Percentiles rank a stretch among this genome's conserved stretches.
Conservation (phyloP, 805 yeast genomes). For the Teunomyces funiuensis region DNA sequence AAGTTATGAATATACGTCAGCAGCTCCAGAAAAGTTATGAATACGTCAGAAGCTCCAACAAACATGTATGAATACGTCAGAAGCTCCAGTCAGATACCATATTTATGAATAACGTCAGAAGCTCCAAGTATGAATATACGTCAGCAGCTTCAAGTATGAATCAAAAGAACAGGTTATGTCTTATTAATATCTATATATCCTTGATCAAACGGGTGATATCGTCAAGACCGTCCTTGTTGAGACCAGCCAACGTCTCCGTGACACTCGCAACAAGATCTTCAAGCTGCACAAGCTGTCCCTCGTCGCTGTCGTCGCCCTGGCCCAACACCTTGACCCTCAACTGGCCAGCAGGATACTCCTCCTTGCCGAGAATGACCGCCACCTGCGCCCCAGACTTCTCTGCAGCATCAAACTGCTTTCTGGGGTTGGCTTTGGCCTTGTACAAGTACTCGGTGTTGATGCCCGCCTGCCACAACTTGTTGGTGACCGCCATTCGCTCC, state of each 20-base stretch:
- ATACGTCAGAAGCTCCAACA: too few species aligned
- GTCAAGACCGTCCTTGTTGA: constrained; percentile 56
- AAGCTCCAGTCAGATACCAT: too few species aligned
- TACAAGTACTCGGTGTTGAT: constrained; percentile 89
- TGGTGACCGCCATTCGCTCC: constrained; percentile 88
- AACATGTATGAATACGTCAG: too few species aligned
- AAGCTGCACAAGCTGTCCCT: constrained; percentile 76
- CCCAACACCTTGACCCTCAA: constrained; percentile 87
- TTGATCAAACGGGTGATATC: constrained; percentile 63
- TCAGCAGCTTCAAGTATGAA: too few species aligned
- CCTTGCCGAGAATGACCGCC: constrained; percentile 94
- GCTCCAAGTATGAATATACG: too few species aligned
- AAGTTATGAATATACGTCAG: too few species aligned
- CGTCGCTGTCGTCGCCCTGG: constrained; percentile 79
- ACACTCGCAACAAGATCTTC: constrained; percentile 57
- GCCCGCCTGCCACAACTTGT: constrained; percentile 82
- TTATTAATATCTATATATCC: constrained; percentile 50
- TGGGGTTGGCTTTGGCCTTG: constrained; percentile 89
- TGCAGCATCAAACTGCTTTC: constrained; percentile 97
- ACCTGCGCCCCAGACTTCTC: constrained; percentile 89
- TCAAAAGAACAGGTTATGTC: neutral
- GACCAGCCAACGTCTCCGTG: constrained; percentile 31
- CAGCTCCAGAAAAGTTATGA: too few species aligned
- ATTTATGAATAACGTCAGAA: too few species aligned
- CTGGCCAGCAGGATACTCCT: constrained; percentile 79